These are phyloP conservation scores for Curvularia verruculosa DNA, from an alignment of 2,329 filamentous ascomycete genomes.

Conservation along the genomic window DNA sequence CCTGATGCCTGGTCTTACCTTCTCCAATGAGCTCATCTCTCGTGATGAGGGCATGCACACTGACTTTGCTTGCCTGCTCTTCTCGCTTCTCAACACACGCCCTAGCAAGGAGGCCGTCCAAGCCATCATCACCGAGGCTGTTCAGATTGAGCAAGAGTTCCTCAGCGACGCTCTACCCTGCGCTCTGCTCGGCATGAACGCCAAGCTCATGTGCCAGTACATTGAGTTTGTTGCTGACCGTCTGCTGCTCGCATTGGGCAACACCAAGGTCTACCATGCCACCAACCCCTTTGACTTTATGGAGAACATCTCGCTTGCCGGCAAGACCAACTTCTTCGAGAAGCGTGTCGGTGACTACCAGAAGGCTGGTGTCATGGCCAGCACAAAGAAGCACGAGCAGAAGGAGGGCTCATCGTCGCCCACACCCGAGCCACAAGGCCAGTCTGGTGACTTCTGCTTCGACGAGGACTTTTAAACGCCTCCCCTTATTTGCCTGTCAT, in stretches of 20 bases:
- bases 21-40: constrained; percentile 99
- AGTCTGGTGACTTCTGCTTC: constrained; percentile 81
- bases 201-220: constrained; percentile 98
- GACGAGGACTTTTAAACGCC: constrained; percentile 90
- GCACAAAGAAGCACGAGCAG: constrained; percentile 74
- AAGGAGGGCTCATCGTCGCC: constrained; percentile 53
- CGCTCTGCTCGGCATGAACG: constrained; percentile 95
- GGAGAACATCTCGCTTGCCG: constrained; percentile 98
- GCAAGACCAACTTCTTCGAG: constrained; percentile 99
- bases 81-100: constrained; percentile 95
- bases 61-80: constrained; percentile 96
- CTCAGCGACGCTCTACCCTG: constrained; percentile 92
- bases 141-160: constrained; percentile 96
- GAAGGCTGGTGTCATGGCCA: constrained; percentile 98
- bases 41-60: constrained; percentile 99
- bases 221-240: constrained; percentile 99
- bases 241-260: constrained; percentile 89
- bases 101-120: constrained; percentile 80
- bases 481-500: constrained; percentile 23
- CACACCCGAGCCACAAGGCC: constrained; percentile 51
- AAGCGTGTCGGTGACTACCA: constrained; percentile 99
- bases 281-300: constrained; percentile 99
- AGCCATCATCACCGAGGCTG: constrained; percentile 92
- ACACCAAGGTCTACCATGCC: constrained; percentile 89
- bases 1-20: constrained; percentile 96